Conservation (phyloP, 2,329 filamentous ascomycete species). For the Ophiocordyceps polyrhachis-furcata region DNA sequence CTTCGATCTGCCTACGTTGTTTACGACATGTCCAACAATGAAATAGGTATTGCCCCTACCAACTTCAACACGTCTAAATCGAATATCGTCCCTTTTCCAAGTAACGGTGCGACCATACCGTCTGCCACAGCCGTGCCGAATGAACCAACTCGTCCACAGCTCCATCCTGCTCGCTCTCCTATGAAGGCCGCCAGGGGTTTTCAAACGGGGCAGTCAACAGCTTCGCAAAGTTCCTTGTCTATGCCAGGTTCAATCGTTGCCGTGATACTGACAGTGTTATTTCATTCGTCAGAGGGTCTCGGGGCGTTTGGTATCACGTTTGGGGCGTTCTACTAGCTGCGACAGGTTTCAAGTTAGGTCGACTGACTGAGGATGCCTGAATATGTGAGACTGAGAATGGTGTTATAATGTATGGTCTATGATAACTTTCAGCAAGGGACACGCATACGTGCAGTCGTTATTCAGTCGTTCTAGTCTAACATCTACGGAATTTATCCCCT, state of each 20-base stretch:
- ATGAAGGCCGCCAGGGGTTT: constrained; percentile 15
- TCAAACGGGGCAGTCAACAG: constrained; percentile 4
- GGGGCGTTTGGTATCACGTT: too few species aligned
- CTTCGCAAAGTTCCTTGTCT: neutral
- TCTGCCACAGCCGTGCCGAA: constrained; percentile 24
- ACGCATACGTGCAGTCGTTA: too few species aligned
- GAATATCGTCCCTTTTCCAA: constrained; percentile 31
- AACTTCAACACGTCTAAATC: constrained; percentile 33
- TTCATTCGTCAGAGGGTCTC: too few species aligned
- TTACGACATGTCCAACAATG: constrained; percentile 38
- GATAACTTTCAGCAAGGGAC: too few species aligned
- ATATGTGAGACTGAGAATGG: too few species aligned
- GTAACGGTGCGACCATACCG: constrained; percentile 29
- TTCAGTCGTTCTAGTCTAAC: too few species aligned
- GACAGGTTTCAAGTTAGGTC: too few species aligned
- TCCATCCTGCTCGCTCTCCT: constrained; percentile 5
- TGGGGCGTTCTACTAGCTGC: too few species aligned
- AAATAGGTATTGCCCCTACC: constrained; percentile 34
- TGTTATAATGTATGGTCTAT: too few species aligned
- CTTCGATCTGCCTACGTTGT: constrained; percentile 41
- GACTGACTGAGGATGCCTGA: too few species aligned
- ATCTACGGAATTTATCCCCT: too few species aligned
- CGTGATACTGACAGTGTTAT: neutral
- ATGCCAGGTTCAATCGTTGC: neutral
- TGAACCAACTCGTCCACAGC: constrained; percentile 16